Evolutionary conservation across 257 asterid species (phyloP).

Genomic region (Anisodus acutangulus): DNA sequence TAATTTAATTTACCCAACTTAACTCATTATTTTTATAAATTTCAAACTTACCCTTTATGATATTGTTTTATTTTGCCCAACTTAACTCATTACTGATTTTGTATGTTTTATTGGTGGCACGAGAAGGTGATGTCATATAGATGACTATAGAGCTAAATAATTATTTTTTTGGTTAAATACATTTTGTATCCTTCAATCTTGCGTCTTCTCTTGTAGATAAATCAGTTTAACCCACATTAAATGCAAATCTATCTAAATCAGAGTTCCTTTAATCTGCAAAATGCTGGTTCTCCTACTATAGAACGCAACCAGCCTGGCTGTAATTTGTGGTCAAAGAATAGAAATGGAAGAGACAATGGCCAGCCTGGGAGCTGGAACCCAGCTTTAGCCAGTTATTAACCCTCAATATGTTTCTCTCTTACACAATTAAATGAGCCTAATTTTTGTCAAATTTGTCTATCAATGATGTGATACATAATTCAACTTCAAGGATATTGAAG

Average conservation of each 20-base stretch:
- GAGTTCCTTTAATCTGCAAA: background rate
- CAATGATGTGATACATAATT: slow-evolving; percentile 9
- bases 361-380: slow-evolving; percentile 6
- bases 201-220: background rate
- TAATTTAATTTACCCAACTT: no score
- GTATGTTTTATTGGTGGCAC: no score
- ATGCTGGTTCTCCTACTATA: background rate
- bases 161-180: background rate
- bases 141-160: background rate
- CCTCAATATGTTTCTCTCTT: background rate
- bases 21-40: no score
- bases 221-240: background rate
- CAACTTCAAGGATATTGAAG: background rate
- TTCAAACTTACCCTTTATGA: no score
- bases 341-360: slow-evolving; percentile 23
- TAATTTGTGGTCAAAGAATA: background rate
- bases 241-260: background rate
- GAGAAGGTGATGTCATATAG: no score
- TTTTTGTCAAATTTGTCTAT: background rate
- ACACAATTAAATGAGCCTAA: background rate
- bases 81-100: no score
- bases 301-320: background rate
- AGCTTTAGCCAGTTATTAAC: background rate
- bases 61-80: no score
- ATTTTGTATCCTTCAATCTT: background rate